These are phyloP conservation scores for Cucurbita moschata DNA, from an alignment of 306 rosid species.

Conservation along the genomic window DNA sequence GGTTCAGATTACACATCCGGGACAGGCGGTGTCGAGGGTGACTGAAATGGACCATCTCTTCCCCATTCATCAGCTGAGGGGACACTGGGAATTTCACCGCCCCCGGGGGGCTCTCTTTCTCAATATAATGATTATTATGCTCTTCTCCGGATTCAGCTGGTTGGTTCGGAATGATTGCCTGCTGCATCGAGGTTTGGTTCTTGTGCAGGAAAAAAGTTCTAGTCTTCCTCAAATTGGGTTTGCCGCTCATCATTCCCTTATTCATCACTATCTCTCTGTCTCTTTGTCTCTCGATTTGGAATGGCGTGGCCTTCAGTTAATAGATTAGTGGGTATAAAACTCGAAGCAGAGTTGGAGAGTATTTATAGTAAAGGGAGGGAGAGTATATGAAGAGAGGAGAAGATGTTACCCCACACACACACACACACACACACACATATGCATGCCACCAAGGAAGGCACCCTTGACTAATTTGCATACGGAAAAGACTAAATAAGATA, in stretches of 20 bases:
- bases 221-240: not conserved
- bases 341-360: not conserved
- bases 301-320: too few relatives aligned
- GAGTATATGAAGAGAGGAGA: not conserved
- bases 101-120: constrained; percentile 12
- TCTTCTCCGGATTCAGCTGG: not conserved
- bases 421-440: not conserved
- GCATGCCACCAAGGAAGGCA: constrained; percentile 4
- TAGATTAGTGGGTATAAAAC: not conserved
- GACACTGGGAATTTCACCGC: constrained; percentile 38
- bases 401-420: not conserved
- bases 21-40: constrained; percentile 66
- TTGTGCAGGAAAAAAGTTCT: not conserved
- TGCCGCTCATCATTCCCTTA: not conserved
- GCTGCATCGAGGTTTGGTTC: not conserved
- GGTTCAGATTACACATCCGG: constrained; percentile 29
- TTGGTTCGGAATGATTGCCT: not conserved
- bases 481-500: not conserved
- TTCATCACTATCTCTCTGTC: not conserved
- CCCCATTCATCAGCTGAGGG: constrained; percentile 42
- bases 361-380: not conserved
- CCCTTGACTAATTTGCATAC: constrained; percentile 5
- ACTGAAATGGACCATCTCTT: constrained; percentile 46
- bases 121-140: not conserved
- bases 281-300: not conserved